Conservation (phyloP, 2,329 filamentous ascomycete genomes). For the Clarireedia sp. region DNA sequence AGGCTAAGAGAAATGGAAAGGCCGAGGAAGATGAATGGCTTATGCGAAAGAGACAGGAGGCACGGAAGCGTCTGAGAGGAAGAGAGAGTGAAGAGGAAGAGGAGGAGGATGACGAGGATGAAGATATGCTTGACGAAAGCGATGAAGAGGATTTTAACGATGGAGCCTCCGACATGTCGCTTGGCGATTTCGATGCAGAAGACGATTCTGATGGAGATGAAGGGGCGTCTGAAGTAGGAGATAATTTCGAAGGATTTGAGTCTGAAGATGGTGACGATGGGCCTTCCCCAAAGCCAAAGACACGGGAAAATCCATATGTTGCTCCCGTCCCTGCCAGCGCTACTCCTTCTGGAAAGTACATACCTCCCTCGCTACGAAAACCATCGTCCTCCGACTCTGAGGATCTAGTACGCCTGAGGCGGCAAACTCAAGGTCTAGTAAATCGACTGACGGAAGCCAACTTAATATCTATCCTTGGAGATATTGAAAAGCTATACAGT, state of each 20-base stretch:
- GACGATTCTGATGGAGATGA: slow-evolving; percentile 21
- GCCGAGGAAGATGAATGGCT: slow-evolving; percentile 53
- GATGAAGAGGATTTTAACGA: slow-evolving; percentile 26
- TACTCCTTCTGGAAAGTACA: slow-evolving; percentile 63
- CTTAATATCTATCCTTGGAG: slow-evolving; percentile 71
- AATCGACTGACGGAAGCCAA: slow-evolving; percentile 92
- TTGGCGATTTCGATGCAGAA: slow-evolving; percentile 26
- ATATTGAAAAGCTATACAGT: slow-evolving; percentile 77
- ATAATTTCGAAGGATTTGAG: slow-evolving; percentile 32
- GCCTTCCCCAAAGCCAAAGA: slow-evolving; percentile 34
- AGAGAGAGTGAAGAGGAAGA: not conserved
- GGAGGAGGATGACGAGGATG: slow-evolving; percentile 5
- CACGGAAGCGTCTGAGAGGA: slow-evolving; percentile 13
- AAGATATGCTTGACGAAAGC: slow-evolving; percentile 9
- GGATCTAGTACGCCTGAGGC: slow-evolving; percentile 58
- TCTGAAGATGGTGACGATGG: slow-evolving; percentile 33
- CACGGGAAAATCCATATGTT: slow-evolving; percentile 81
- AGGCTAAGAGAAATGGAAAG: slow-evolving; percentile 48
- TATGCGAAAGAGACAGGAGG: slow-evolving; percentile 47
- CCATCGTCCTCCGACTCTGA: slow-evolving; percentile 57
- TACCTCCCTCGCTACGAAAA: slow-evolving; percentile 76
- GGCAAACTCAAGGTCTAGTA: slow-evolving; percentile 79
- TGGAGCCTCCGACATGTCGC: slow-evolving; percentile 24
- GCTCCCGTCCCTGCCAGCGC: slow-evolving; percentile 51
- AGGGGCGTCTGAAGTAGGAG: slow-evolving; percentile 30